Percentiles rank a stretch among this genome's conserved stretches.
phyloP scores from a whole-genome alignment of 768 basidiomycete genomes.

The Macrolepiota dolichaula region DNA sequence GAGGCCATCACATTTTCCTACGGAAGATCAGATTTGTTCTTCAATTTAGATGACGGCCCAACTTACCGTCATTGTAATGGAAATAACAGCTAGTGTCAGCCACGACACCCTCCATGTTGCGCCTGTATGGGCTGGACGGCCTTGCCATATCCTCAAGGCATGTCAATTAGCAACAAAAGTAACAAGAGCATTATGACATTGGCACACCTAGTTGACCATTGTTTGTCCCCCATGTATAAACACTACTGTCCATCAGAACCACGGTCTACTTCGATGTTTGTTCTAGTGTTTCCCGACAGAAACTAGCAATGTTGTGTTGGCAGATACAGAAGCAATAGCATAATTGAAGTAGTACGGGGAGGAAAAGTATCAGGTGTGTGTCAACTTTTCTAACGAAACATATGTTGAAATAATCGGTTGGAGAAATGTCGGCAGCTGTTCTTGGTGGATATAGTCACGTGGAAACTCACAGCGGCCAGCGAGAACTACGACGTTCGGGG shows the following conservation, averaged over 20 bases:
- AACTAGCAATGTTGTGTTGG: no score
- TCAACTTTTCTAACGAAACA: no score
- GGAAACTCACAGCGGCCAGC: no score
- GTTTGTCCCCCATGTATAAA: slow-evolving; percentile 94
- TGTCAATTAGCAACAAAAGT: background rate
- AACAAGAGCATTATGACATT: background rate
- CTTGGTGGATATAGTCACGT: no score
- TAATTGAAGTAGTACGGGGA: no score
- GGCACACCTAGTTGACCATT: slow-evolving; percentile 81
- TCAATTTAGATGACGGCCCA: background rate
- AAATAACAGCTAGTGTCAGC: slow-evolving; percentile 64
- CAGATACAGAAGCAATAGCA: no score
- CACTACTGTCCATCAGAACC: slow-evolving; percentile 61
- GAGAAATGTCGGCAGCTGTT: no score
- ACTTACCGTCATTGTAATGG: slow-evolving; percentile 71
- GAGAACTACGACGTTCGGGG: no score
- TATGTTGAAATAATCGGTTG: no score
- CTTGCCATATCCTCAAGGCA: slow-evolving; percentile 67
- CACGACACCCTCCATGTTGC: slow-evolving; percentile 74
- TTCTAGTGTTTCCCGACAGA: no score
- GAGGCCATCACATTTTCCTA: slow-evolving; percentile 84
- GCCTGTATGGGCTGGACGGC: slow-evolving; percentile 70
- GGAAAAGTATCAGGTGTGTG: no score
- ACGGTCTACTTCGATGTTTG: no score
- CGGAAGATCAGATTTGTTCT: background rate